Base-by-base conservation (phyloP, 768 basidiomycete genomes). In the Saitozyma sp. region DNA sequence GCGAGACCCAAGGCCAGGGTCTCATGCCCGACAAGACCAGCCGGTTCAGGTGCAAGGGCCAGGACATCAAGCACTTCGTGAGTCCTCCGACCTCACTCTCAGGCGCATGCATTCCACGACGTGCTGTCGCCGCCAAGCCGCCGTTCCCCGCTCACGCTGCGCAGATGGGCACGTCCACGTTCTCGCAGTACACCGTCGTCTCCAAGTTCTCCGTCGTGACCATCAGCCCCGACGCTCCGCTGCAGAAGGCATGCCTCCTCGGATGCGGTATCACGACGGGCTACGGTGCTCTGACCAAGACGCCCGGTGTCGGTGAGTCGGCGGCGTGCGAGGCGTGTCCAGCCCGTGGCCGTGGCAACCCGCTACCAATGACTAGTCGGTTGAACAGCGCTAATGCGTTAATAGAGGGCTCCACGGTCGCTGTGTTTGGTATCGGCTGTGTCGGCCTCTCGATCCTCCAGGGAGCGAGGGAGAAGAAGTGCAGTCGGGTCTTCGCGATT, bases 131-230 rank as follows among this genome's bases (percentile, higher is more conserved):
- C 29, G 2, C 29, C n/a, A n/a, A n/a, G 29, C 29, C 29, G 29
- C 2, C 29, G 29, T 5, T 29, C 29, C 29, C 29, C 29, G 29
- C 29, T 29, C 29, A 29, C 29, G 29, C 29, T 3, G n/a, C 11
- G 0, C 55, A 96, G 93, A 99, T 98, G 96, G 96, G 96, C 49
- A 92, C 89, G 37, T 98, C 95, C 40, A 95, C 96, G 2, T 99
- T 99, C 83, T 96, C 95, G n/a, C 94, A 98, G 79, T 99, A 98
- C 83, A 96, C 96, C 8, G 96, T 99, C 62, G 92, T 99, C 2
- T 90, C 92, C 51, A 93, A 99, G 68, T 93, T 93, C 50, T 98
- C 94, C 17, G 90, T 99, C 29, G 96, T 98, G 56, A 87, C 91
- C 14, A 88, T 99, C 63, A 87, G 88, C 81, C 84, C 86, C 63